Percentiles rank a stretch among this genome's conserved stretches.
Conservation (phyloP, 805 yeast species). For the Pichia manshurica region DNA sequence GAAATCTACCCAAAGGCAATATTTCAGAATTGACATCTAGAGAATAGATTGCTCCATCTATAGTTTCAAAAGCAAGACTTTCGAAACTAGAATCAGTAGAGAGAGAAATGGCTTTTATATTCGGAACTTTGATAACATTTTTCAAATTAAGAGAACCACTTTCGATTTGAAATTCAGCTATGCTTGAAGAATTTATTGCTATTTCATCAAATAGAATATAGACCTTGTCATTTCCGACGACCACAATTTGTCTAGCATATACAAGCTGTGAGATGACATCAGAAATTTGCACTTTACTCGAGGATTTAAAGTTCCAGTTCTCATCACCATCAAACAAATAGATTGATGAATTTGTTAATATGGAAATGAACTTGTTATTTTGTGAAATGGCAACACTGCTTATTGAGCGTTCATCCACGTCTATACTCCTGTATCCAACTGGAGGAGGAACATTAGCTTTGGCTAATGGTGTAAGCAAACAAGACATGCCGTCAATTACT, state of each 20-base stretch:
- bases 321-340: conserved; percentile 42
- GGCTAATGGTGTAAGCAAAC: conserved; percentile 74
- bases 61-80: conserved; percentile 50
- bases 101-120: conserved; percentile 47
- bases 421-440: conserved; percentile 63
- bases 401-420: conserved; percentile 44
- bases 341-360: conserved; percentile 43
- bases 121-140: conserved; percentile 35
- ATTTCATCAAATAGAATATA: conserved; percentile 56
- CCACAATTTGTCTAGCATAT: conserved; percentile 60
- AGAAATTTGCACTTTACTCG: conserved; percentile 20
- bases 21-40: conserved; percentile 20
- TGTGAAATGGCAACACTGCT: conserved; percentile 59
- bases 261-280: conserved; percentile 25
- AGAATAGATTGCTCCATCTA: conserved; percentile 53
- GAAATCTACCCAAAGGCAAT: conserved; percentile 43
- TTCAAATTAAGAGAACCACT: neutral
- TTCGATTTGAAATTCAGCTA: conserved; percentile 33
- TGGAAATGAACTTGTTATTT: conserved; percentile 54
- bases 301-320: conserved; percentile 39
- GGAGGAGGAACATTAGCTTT: conserved; percentile 96
- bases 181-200: neutral
- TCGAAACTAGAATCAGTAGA: conserved; percentile 51
- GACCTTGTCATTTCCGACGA: conserved; percentile 44
- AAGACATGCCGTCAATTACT: conserved; percentile 71